Evolutionary conservation across 129 eudicot species (phyloP), one percentile per base, ranked within the genome.

Genomic region (Ambrosia trifida): DNA sequence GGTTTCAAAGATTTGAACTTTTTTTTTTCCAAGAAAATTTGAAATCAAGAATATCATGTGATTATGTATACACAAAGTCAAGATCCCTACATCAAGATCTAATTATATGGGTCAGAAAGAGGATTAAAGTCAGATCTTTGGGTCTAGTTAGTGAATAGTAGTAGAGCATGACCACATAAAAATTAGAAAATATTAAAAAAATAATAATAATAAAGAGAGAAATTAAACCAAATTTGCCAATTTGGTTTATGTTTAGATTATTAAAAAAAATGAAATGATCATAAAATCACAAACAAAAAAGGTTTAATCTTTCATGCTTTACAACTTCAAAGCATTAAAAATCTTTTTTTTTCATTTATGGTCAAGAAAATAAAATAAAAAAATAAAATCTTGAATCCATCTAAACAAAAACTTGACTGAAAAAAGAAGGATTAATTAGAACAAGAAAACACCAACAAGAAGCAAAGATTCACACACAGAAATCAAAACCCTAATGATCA

Each of bases 121-220:
- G 32, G 74, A 72, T 30, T 41, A 47, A 60, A 72, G 72, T 75
- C 77, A 76, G 79, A 66, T 66, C 72, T 83, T 78, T 47, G 72
- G 72, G 62, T 62, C 64, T 77, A 69, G 73, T 41, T 69, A 40
- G 65, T 68, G 86, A 73, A 82, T 47, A 62, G 68, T 75, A 82
- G 77, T 78, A 76, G 66, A 58, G 53, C 67, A 74, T 46, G 72
- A 77, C 47, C 51, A 61, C 17, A 66, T 17, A 59, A 50, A 50
- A 49, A 70, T 54, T 20, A 53, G 6, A 36, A 70, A 18, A 18
- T 35, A 54, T 53, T 36, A 61, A 40, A 40, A 8, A 6, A 40
- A 40, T n/a, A n/a, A n/a, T n/a, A 40, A 40, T 6, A 50, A 2
- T 35, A 49, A n/a, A 70, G 64, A 53, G 12, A 69, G 35, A 69